Evolutionary conservation across 2,329 filamentous ascomycete genomes (phyloP), one percentile per base, ranked within the genome.

Genomic region (Penicillium sp.): DNA sequence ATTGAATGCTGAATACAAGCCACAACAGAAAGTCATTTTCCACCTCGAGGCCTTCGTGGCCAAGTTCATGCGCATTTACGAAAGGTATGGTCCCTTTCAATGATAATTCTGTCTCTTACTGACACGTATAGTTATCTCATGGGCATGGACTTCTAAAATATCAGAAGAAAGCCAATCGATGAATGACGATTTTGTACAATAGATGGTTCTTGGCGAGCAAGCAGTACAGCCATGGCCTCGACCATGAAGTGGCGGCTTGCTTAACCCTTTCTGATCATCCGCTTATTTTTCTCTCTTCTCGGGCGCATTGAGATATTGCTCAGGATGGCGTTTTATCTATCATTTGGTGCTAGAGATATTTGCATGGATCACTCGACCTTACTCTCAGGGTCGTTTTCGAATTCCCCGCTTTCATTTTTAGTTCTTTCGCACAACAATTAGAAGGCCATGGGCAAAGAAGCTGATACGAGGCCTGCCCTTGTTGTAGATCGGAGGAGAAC

Each of bases 21-120:
- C 21, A 32, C 14, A 60, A 53, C 55, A 80, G 74, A 99, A 99
- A 81, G 89, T 96, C 54, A 97, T 99, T 59, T 99, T 99, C 75
- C 95, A 99, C 69, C 79, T 99, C 4, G 95, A 99, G 75, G 94
- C 94, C 3, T 99, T 99, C 75, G 94, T 99, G 54, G 93, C 93
- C 54, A 97, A 97, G 78, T 96, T 97, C 72, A 97, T 99, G 93
- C 85, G 93, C 64, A 85, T 97, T 63, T 84, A 93, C 59, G 94
- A 99, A 79, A 93, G 92, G 86, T 95, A 86, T 60, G 78, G 50
- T 45, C 43, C 24, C n/a, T 3, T n/a, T 45, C 24, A 10, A 36
- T 42, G 1, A 34, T n/a, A 13, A 16, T 32, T 18, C 5, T 34
- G 54, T 60, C 46, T 59, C n/a, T 18, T 56, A 50, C 60, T 81